These are phyloP conservation scores for Dactylellina parvicollis DNA, from an alignment of 2,329 filamentous ascomycete genomes.

Conservation along the genomic window DNA sequence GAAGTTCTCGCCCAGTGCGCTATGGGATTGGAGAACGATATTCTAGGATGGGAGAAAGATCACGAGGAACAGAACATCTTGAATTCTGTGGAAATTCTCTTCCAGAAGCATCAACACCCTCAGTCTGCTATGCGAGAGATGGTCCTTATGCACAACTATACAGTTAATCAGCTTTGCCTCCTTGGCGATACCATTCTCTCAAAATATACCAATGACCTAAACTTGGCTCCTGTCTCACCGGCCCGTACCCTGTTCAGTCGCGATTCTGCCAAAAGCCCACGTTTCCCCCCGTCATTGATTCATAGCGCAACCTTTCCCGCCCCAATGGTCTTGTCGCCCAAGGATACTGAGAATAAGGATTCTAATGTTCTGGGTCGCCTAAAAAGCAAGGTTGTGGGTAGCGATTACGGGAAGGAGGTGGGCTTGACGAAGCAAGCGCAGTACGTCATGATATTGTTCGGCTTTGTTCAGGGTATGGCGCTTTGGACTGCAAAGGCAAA, in stretches of 20 bases:
- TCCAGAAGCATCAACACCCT: slow-evolving; percentile 37
- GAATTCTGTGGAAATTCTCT: slow-evolving; percentile 57
- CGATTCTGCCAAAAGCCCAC: slow-evolving; percentile 22
- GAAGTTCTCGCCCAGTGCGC: slow-evolving; percentile 56
- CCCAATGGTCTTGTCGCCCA: background rate
- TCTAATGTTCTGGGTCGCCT: slow-evolving; percentile 20
- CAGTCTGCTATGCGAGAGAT: slow-evolving; percentile 50
- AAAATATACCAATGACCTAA: slow-evolving; percentile 18
- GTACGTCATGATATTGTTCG: slow-evolving; percentile 57
- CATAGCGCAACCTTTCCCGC: background rate
- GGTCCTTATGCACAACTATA: slow-evolving; percentile 49
- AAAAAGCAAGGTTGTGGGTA: slow-evolving; percentile 14
- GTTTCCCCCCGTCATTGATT: slow-evolving; percentile 16
- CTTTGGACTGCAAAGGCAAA: slow-evolving; percentile 57
- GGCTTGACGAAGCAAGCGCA: slow-evolving; percentile 35
- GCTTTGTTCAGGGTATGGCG: slow-evolving; percentile 58
- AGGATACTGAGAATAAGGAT: background rate
- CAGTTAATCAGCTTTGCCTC: slow-evolving; percentile 41
- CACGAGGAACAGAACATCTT: slow-evolving; percentile 54
- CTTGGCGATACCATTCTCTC: slow-evolving; percentile 29
- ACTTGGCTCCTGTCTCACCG: slow-evolving; percentile 6
- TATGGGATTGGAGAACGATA: slow-evolving; percentile 58
- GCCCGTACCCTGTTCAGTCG: slow-evolving; percentile 29
- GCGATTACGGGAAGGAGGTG: background rate
- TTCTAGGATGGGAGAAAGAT: slow-evolving; percentile 58